These are phyloP conservation scores for Coemansia sp. DNA, from an alignment of 192 early-diverging fungal genomes.

Conservation along the genomic window DNA sequence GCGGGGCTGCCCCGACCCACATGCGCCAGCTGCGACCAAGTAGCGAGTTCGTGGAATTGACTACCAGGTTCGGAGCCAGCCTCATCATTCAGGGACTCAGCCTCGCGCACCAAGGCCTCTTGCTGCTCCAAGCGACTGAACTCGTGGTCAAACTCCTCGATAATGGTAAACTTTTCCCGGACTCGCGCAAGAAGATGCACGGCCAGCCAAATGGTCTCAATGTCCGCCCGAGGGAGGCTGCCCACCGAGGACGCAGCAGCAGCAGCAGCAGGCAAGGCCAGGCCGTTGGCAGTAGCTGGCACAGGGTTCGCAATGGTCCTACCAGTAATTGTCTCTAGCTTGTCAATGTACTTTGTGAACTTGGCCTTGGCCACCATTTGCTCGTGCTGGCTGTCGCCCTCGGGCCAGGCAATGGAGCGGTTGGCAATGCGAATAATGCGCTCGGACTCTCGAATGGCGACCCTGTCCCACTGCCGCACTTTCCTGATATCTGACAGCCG, in stretches of 20 bases:
- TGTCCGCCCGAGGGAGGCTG: conserved; percentile 40
- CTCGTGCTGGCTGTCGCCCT: conserved; percentile 49
- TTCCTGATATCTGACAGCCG: conserved; percentile 48
- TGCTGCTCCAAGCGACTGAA: conserved; percentile 48
- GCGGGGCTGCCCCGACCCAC: conserved; percentile 29
- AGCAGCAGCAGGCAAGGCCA: conserved; percentile 1
- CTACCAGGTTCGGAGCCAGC: background rate
- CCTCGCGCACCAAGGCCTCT: conserved; percentile 43
- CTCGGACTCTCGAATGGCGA: conserved; percentile 33
- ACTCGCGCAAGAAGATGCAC: conserved; percentile 47
- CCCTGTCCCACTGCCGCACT: conserved; percentile 39
- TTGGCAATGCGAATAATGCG: conserved; percentile 44
- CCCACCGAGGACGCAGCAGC: background rate
- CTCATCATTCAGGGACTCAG: conserved; percentile 24
- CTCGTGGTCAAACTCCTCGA: conserved; percentile 52
- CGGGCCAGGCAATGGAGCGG: conserved; percentile 45
- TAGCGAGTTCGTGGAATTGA: conserved; percentile 30
- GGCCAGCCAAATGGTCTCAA: conserved; percentile 55
- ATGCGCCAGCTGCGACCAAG: conserved; percentile 51
- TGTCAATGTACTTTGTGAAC: conserved; percentile 50
- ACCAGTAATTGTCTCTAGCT: conserved; percentile 38
- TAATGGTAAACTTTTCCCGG: conserved; percentile 39
- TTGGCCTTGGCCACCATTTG: conserved; percentile 49
- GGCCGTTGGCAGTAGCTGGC: background rate
- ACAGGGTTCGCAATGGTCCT: background rate